Evolutionary conservation across 805 yeast species (phyloP), one percentile per base, ranked within the genome.

Genomic region (Candida maesae): DNA sequence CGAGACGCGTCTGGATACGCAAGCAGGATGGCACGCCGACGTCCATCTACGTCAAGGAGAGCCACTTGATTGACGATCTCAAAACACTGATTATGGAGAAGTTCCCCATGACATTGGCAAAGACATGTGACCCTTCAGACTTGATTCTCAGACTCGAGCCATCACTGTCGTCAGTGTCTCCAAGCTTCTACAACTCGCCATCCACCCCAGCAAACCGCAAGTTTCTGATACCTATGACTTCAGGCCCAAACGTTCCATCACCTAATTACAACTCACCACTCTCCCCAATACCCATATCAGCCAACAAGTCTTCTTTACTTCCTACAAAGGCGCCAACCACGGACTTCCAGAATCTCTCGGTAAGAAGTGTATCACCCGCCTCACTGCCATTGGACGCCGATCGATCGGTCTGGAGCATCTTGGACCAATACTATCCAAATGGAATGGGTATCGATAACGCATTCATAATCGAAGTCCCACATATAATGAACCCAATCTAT

Each of bases 1-100:
- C 48, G 4, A 63, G 66, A 49, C 56, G 86, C 36, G 70, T 79
- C 1, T 79, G 86, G 86, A 74, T 79, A 6, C 70, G 61, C 39
- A 61, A 71, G 30, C 64, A 67, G 0, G 61, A 64, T 17, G 77
- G 77, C 2, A 71, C 70, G 7, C 84, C 97, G 3, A 86, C 96
- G 0, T 76, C 95, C 1, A 63, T 90, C 6, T 58, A 69, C 43
- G 82, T 85, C 15, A 67, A 69, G 14, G 77, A 77, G 23, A 56
- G 61, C 16, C 91, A 85, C 55, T 71, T 89, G 1, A 73, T 90
- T 5, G 98, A 90, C 60, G 96, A 91, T 60, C 66, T 90, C 52
- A 90, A 90, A 55, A 65, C 71, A 10, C 71, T 78, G 44, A 71
- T 90, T 1, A 61, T 80, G 27, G 65, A 64, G 33, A 84, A 81